Evolutionary conservation across 768 basidiomycete species (phyloP).

Genomic region (Kwoniella sp.): DNA sequence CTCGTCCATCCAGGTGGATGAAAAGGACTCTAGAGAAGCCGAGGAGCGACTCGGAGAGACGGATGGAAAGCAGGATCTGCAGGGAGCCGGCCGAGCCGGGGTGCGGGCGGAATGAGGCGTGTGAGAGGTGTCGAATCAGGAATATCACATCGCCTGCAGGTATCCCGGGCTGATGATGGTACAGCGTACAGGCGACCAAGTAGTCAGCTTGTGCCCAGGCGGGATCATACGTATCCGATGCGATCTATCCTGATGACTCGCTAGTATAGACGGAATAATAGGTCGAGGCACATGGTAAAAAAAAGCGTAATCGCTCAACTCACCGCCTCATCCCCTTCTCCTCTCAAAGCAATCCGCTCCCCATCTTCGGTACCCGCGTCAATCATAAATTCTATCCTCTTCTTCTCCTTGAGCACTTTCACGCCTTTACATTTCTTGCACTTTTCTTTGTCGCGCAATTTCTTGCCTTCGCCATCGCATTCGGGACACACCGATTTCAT

Average conservation of each 20-base stretch:
- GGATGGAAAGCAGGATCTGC: slow-evolving; percentile 76
- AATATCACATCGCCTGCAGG: slow-evolving; percentile 92
- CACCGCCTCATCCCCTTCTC: slow-evolving; percentile 89
- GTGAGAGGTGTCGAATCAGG: slow-evolving; percentile 67
- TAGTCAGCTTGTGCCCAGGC: neutral
- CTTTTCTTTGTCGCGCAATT: slow-evolving; percentile 46
- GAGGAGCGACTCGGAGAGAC: slow-evolving; percentile 87
- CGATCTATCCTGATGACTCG: neutral
- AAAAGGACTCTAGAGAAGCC: slow-evolving; percentile 92
- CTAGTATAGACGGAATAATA: neutral
- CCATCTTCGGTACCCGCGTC: slow-evolving; percentile 84
- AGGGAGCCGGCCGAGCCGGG: slow-evolving; percentile 61
- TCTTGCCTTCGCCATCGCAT: slow-evolving; percentile 54
- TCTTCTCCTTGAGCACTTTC: slow-evolving; percentile 82
- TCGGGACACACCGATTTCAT: slow-evolving; percentile 53
- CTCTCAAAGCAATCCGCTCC: slow-evolving; percentile 82
- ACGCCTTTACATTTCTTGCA: slow-evolving; percentile 88
- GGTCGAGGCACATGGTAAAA: slow-evolving; percentile 1
- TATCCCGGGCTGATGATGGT: slow-evolving; percentile 67
- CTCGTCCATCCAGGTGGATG: slow-evolving; percentile 89
- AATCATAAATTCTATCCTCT: slow-evolving; percentile 80
- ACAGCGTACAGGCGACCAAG: neutral
- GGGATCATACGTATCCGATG: too few relatives aligned
- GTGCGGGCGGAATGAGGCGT: slow-evolving; percentile 77
- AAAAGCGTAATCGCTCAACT: too few relatives aligned